Evolutionary conservation across 2,329 filamentous ascomycete species (phyloP), one percentile per base, ranked within the genome.

Genomic region (Neonectria punicea): DNA sequence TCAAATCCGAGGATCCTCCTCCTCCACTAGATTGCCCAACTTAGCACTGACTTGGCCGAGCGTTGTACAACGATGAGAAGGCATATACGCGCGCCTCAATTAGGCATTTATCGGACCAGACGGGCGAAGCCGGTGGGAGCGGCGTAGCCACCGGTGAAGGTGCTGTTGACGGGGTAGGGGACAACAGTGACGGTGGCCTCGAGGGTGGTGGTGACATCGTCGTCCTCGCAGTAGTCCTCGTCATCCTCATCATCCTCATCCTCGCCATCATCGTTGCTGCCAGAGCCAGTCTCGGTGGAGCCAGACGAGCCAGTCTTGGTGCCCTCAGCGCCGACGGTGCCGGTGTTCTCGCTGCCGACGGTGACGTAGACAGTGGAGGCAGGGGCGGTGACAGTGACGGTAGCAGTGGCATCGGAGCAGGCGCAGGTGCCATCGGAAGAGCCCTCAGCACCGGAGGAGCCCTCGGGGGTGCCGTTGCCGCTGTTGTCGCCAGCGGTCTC

Each of bases 91-190:
- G 62, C 43, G 50, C 59, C 46, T 66, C 36, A 56, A 30, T 46
- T 47, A 60, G 53, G 63, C 64, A 67, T 70, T 70, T 78, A 80
- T 65, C 74, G 77, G 69, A 74, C 72, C 60, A 77, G 74, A 61
- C 74, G 73, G 61, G 74, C 73, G 69, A 76, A 77, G 67, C 79
- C 80, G 58, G 80, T 78, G 63, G 80, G 78, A 44, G 67, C 66
- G 41, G 78, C 74, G 39, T 70, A 74, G 55, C 78, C 78, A 66
- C 73, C 66, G 51, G 78, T 67, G 54, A 76, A 76, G 77, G 81
- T 80, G 69, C 66, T 71, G 67, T 75, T 74, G 56, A 73, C 76
- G 54, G 82, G 82, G 78, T 78, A 82, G 68, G 82, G 82, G 65
- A 81, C 73, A 63, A 80, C 77, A 58, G 79, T 80, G 65, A 79